Base-by-base conservation (phyloP, 805 yeast species). In the Tetrapisispora nanseiensis region DNA sequence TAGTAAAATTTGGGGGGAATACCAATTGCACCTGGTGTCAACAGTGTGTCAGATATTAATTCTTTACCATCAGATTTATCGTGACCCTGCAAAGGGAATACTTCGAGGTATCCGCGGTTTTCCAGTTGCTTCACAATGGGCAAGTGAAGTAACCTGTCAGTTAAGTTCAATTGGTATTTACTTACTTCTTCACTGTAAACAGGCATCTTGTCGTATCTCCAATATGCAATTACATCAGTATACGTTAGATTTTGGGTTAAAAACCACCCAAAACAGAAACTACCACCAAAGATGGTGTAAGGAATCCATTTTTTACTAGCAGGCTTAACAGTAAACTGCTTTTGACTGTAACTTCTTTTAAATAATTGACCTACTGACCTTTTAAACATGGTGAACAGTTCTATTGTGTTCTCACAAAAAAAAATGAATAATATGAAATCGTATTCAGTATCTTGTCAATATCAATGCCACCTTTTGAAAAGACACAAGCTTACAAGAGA, bases 1-100 rank as follows among this genome's bases (percentile, higher is more conserved):
- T 74, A 75, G 52, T 82, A 84, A 12, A 83, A 70, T 21, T 78
- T 66, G 1, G 95, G 95, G 36, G 80, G 73, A 31, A 86, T 72
- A 1, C 85, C 75, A 44, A 90, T 72, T 0, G 87, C 92, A 7
- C 95, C 96, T 0, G 94, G 87, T 2, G 71, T 73, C 2, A 75
- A 65, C 37, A 87, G 63, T 0, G 83, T 70, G 46, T 63, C 61
- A 55, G 50, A 69, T 49, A 60, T 72, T 73, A 67, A 76, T 32
- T 41, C 30, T 2, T 36, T 37, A 2, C 19, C 30, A 5, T 2
- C 15, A 15, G 21, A 5, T 13, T 33, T 33, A 13, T 33, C 37
- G 16, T 35, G 9, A 30, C 26, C 24, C 42, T 57, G 65, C 46
- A 55, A 67, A 5, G 56, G 52, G 37, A 52, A 49, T n/a, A 59